Percentiles rank a stretch among this genome's conserved stretches.
Conservation (phyloP, 1,284 basidiomycete genomes). For the Ceratobasidium sp. region DNA sequence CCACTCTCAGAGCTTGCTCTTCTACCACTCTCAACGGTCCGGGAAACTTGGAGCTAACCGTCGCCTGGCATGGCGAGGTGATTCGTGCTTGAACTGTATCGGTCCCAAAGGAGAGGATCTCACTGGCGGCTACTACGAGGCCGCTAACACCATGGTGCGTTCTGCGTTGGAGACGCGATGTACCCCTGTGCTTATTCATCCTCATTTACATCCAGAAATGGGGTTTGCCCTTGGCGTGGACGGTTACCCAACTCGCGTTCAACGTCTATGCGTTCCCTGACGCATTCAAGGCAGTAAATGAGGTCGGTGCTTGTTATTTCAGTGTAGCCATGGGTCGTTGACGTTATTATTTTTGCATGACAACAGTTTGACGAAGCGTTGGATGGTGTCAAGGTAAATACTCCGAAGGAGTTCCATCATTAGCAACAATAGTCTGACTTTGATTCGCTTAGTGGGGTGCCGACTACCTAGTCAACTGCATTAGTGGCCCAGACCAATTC, state of each 20-base stretch:
- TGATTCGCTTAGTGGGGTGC: constrained; percentile 44
- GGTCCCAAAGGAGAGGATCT: constrained; percentile 46
- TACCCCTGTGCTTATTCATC: neutral
- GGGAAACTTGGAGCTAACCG: constrained; percentile 47
- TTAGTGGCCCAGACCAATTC: constrained; percentile 45
- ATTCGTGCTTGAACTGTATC: constrained; percentile 46
- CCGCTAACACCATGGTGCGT: constrained; percentile 48
- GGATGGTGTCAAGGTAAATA: constrained; percentile 47
- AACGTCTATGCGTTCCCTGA: constrained; percentile 45
- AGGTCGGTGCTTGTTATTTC: constrained; percentile 20
- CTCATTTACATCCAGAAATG: constrained; percentile 42
- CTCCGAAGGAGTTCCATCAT: neutral
- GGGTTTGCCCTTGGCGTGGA: constrained; percentile 48
- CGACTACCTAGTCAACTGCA: constrained; percentile 48
- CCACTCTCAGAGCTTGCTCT: constrained; percentile 41
- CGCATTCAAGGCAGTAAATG: constrained; percentile 39
- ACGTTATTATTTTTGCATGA: neutral
- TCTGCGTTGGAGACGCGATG: neutral
- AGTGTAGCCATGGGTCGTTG: neutral
- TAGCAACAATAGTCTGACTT: neutral
- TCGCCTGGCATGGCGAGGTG: constrained; percentile 46
- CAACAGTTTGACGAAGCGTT: constrained; percentile 43
- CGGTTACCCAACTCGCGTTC: constrained; percentile 47
- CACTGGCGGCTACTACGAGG: constrained; percentile 47
- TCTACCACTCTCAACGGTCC: constrained; percentile 48